Evolutionary conservation across 1,284 basidiomycete genomes (phyloP).

Genomic region (Ceratobasidium sp.): DNA sequence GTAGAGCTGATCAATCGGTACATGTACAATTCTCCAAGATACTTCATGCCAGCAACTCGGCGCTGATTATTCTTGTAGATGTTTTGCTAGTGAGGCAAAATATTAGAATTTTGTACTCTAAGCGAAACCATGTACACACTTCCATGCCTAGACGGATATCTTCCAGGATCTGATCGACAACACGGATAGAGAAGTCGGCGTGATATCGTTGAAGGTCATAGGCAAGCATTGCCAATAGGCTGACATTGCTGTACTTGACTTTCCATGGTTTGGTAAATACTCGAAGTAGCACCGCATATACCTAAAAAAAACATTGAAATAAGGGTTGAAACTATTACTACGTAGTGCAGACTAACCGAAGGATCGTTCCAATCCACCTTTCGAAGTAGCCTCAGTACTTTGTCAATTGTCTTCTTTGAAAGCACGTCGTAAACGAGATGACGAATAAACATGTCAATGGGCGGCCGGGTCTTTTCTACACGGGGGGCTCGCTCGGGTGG

Average conservation of each 20-base stretch:
- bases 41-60: slow-evolving; percentile 91
- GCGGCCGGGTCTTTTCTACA: slow-evolving; percentile 86
- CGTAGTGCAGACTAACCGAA: slow-evolving; percentile 56
- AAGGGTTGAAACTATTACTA: neutral
- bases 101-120: too few relatives aligned
- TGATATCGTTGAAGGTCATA: slow-evolving; percentile 95
- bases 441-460: slow-evolving; percentile 93
- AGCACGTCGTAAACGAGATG: slow-evolving; percentile 94
- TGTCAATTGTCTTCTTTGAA: slow-evolving; percentile 91
- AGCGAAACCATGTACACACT: slow-evolving; percentile 57
- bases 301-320: neutral
- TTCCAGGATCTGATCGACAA: slow-evolving; percentile 96
- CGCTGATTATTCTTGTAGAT: slow-evolving; percentile 96
- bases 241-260: slow-evolving; percentile 91
- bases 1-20: slow-evolving; percentile 92
- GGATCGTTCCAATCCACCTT: slow-evolving; percentile 96
- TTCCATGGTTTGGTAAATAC: slow-evolving; percentile 98
- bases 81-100: slow-evolving; percentile 77
- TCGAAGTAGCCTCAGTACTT: slow-evolving; percentile 90
- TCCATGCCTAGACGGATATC: slow-evolving; percentile 92
- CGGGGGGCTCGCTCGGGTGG: slow-evolving; percentile 93
- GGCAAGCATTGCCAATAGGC: slow-evolving; percentile 92
- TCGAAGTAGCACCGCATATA: slow-evolving; percentile 66
- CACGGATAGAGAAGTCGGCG: slow-evolving; percentile 86
- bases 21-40: slow-evolving; percentile 97